phyloP scores from a whole-genome alignment of 345 rosid genomes.

The Eucalyptus erythrocorys region DNA sequence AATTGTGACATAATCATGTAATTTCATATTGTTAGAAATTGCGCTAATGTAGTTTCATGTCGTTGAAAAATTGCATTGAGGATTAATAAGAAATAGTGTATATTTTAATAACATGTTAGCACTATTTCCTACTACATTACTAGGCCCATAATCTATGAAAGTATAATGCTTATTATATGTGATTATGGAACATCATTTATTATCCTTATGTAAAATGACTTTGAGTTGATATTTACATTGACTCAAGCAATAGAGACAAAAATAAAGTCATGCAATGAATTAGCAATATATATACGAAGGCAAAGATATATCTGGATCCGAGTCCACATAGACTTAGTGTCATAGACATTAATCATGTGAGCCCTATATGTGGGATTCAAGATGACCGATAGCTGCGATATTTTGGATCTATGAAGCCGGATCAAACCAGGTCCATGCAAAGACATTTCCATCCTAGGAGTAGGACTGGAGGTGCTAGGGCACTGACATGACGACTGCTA shows the following conservation, averaged over 20 bases:
- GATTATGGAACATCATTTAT: too few species aligned
- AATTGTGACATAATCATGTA: too few species aligned
- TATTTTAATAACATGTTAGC: too few species aligned
- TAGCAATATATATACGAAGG: neutral
- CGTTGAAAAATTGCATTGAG: too few species aligned
- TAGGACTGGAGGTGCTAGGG: neutral
- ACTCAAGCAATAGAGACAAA: neutral
- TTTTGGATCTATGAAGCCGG: neutral
- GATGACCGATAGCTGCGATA: neutral
- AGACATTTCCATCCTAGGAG: neutral
- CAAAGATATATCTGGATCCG: neutral
- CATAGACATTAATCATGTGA: neutral
- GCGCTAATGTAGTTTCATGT: too few species aligned
- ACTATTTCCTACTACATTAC: too few species aligned
- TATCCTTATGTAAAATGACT: neutral
- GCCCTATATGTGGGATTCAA: neutral
- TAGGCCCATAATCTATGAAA: too few species aligned
- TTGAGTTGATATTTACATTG: neutral
- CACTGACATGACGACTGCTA: neutral
- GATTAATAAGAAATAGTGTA: too few species aligned
- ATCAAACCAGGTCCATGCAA: neutral
- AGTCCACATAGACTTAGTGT: neutral
- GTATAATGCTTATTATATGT: too few species aligned
- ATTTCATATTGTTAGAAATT: too few species aligned
- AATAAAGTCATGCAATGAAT: neutral